A percentile compares a stretch with the other conserved stretches of the same genome.
Conservation (phyloP, 1,284 basidiomycete genomes). For the Ceratobasidium sp. region DNA sequence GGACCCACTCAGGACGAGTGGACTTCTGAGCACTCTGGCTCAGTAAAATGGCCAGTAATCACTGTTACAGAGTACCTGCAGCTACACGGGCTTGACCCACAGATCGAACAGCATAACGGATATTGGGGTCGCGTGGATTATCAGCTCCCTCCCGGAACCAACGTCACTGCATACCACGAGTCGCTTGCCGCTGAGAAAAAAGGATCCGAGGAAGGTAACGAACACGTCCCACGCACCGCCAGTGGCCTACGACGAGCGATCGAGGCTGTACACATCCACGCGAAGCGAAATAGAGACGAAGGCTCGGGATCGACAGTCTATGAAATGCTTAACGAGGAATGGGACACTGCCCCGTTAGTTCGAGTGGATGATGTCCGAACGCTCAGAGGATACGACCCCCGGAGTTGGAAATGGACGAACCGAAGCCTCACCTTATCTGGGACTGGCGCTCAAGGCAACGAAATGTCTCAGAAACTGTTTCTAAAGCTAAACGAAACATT, state of each 20-base stretch:
- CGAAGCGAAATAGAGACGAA: not conserved
- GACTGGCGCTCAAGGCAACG: not conserved
- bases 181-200: not conserved
- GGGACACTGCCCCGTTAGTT: constrained; percentile 59
- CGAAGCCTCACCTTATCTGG: not conserved
- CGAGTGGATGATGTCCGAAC: constrained; percentile 54
- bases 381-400: not conserved
- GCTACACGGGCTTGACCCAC: constrained; percentile 41
- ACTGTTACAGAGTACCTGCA: constrained; percentile 45
- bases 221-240: not conserved
- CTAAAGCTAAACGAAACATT: constrained; percentile 50
- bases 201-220: not conserved
- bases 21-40: constrained; percentile 22
- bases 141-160: not conserved
- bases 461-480: not conserved
- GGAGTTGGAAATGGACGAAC: not conserved
- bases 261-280: not conserved
- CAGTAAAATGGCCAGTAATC: constrained; percentile 34
- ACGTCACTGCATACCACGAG: constrained; percentile 4
- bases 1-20: constrained; percentile 44
- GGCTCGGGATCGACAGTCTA: not conserved
- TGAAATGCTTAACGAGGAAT: constrained; percentile 49
- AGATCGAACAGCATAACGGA: constrained; percentile 30
- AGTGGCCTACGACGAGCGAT: not conserved
- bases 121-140: constrained; percentile 28